Conservation (phyloP, 2,329 filamentous ascomycete species). For the Clarireedia homoeocarpa region DNA sequence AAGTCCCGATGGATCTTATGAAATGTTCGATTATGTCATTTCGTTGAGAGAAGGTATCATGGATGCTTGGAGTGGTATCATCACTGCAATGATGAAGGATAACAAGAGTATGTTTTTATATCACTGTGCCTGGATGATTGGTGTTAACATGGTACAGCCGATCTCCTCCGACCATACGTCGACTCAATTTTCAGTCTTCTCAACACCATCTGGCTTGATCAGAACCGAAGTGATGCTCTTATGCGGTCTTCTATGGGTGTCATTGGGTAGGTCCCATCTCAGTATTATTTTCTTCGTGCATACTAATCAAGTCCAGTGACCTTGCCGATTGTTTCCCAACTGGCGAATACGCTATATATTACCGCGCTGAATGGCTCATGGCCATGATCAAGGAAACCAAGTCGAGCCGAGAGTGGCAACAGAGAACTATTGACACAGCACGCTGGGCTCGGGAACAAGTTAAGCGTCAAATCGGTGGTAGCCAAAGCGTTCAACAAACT, state of each 20-base stretch:
- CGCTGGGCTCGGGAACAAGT: conserved; percentile 97
- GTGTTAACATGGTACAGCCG: conserved; percentile 42
- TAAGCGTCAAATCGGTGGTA: conserved; percentile 71
- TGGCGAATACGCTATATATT: conserved; percentile 75
- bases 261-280: conserved; percentile 64
- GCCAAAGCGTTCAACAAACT: conserved; percentile 28
- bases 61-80: conserved; percentile 97
- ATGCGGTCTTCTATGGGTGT: conserved; percentile 96
- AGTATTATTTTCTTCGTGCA: background rate
- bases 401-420: conserved; percentile 75
- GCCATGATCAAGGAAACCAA: conserved; percentile 87
- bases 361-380: conserved; percentile 87
- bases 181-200: conserved; percentile 83
- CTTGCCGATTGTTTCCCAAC: conserved; percentile 89
- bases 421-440: conserved; percentile 85
- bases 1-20: conserved; percentile 72
- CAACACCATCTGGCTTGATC: conserved; percentile 69
- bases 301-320: conserved; percentile 51
- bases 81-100: conserved; percentile 84
- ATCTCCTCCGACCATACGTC: conserved; percentile 68
- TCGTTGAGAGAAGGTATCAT: conserved; percentile 95
- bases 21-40: conserved; percentile 95
- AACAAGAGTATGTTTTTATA: conserved; percentile 55
- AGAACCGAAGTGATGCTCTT: conserved; percentile 83
- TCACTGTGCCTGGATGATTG: background rate